Base-by-base conservation (phyloP, 768 basidiomycete genomes). In the Trametes punicea region DNA sequence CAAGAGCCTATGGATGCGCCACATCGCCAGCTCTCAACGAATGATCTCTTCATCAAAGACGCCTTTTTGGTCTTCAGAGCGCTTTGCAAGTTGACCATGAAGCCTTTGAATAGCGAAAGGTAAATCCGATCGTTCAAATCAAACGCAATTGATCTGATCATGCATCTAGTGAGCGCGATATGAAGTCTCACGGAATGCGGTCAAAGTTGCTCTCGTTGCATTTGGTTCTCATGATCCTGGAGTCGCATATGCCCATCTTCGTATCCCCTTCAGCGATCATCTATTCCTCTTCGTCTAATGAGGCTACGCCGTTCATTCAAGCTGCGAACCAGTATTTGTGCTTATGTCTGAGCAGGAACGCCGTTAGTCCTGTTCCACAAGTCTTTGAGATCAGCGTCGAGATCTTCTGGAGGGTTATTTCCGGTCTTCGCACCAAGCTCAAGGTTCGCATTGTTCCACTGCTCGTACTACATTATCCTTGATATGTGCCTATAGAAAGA, bases 381-480 rank as follows among this genome's bases (percentile, higher is more conserved):
- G 95, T 99, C 13, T 99, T 99, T 70, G 97, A 99, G 69, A 85
- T 94, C 48, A 93, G 93, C 65, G 95, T 98, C 46, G 97, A 98
- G 74, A 97, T 98, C 56, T 98, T 98, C 73, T 98, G 96, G 93
- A 82, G 92, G 64, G 89, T 97, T 46, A 71, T 98, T n/a, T 84
- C 88, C 40, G 90, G 93, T 10, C 87, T 99, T 84, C 83, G 97
- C 26, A 92, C 91, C 16, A 96, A 92, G 74, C 81, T 99, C 63
- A 99, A 99, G 86, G 94, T 92, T 62, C 36, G 25, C 5, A 45
- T n/a, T 25, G 18, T 29, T 7, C 20, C 40, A 15, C 16, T 3
- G 2, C 9, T 4, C 16, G 6, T 38, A 34, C 36, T 16, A 39
- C 27, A 47, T 51, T 29, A 67, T 51, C 34, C 56, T 45, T 45